Percentiles rank a stretch among this genome's conserved stretches.
These are phyloP conservation scores for Colletotrichum sublineola DNA, from an alignment of 2,329 filamentous ascomycete species.

Conservation along the genomic window DNA sequence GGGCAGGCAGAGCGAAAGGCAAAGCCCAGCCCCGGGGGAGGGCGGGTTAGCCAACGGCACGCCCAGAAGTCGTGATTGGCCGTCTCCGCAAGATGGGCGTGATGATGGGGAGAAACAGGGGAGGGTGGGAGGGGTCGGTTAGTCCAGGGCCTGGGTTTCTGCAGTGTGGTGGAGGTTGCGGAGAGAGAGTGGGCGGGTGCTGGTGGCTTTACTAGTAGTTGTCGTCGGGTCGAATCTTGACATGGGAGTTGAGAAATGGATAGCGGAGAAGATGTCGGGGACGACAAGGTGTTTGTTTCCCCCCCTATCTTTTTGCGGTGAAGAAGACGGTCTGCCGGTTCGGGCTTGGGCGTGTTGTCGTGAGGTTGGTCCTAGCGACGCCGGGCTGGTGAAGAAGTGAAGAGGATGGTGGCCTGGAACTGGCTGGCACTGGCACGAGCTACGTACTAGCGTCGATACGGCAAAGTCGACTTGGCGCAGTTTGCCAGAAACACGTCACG, in stretches of 20 bases:
- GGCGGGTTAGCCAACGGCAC: constrained; percentile 28
- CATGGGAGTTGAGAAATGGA: constrained; percentile 15
- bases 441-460: constrained; percentile 28
- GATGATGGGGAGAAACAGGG: constrained; percentile 17
- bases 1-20: constrained; percentile 2
- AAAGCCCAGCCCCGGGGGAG: constrained; percentile 21
- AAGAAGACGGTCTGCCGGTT: constrained; percentile 29
- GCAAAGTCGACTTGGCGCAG: constrained; percentile 25
- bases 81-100: constrained; percentile 30
- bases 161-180: constrained; percentile 27
- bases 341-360: constrained; percentile 16
- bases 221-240: constrained; percentile 16
- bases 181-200: constrained; percentile 11
- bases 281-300: constrained; percentile 24
- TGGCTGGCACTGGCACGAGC: neutral
- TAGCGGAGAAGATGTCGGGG: constrained; percentile 20
- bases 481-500: constrained; percentile 12
- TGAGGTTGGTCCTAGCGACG: constrained; percentile 9
- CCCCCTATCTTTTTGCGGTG: constrained; percentile 21
- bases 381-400: constrained; percentile 8
- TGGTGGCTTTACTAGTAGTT: neutral
- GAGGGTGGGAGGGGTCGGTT: neutral
- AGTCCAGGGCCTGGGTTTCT: constrained; percentile 23
- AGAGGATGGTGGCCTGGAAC: constrained; percentile 11
- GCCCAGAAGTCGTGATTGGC: constrained; percentile 29